Base-by-base conservation (phyloP, 306 rosid genomes). In the Hippophae tibetana region DNA sequence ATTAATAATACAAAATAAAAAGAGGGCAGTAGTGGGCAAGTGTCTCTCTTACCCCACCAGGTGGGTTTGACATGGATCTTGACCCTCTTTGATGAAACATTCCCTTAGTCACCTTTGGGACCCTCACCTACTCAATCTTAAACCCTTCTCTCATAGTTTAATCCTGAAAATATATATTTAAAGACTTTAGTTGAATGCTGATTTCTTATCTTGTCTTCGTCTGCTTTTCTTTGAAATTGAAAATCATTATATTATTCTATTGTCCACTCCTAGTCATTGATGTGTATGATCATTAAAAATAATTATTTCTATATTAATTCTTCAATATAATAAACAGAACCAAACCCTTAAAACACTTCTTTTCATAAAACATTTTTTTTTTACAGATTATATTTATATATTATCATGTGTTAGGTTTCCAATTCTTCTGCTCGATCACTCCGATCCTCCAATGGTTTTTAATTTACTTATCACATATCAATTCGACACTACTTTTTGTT, bases 31-130 rank as follows among this genome's bases (percentile, higher is more conserved):
- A 31, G 38, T 31, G 38, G 38, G 38, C 38, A 67, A 72, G 58
- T 73, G 84, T 82, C 77, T 65, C 60, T 66, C 57, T 74, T 61
- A 60, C 64, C 69, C 48, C 55, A 69, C 25, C 14, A 70, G 80
- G 87, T 79, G 87, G 90, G 84, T 82, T 87, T 90, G 92, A 90
- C 98, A 85, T 81, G 84, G 87, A 74, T 83, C 74, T 85, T 90
- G 95, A 87, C 89, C 77, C 87, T 86, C 86, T 77, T 79, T 62
- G 47, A 83, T 81, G 85, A 83, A 87, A 87, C 96, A 87, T 87
- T 87, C 95, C 71, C 72, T 49, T 49, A 13, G 26, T 52, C 38
- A 31, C 60, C 54, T 62, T 79, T 76, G 75, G 78, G 75, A 55
- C 75, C 76, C 82, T 80, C 60, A 23, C 83, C 71, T 71, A 54